Percentiles rank a stretch among this genome's conserved stretches.
phyloP scores from a whole-genome alignment of 495 filamentous ascomycete genomes.

The Daldinia concentrica region DNA sequence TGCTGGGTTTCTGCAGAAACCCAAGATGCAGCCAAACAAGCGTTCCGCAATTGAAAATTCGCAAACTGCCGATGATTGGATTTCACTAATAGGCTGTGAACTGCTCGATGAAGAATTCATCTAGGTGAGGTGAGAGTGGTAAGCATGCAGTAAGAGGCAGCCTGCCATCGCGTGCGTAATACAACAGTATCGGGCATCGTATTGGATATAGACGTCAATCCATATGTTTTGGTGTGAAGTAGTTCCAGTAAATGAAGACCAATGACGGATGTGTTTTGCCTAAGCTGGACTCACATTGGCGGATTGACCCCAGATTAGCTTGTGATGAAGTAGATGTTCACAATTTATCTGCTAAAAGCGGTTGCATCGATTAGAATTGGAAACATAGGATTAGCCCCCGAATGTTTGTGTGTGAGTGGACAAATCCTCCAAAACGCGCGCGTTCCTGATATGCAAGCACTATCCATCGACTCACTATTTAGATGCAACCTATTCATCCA shows the following conservation, averaged over 20 bases:
- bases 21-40: constrained; percentile 19
- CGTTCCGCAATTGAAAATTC: constrained; percentile 19
- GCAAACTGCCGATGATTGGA: constrained; percentile 31
- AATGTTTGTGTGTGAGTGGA: constrained; percentile 30
- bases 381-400: constrained; percentile 40
- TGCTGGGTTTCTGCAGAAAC: constrained; percentile 11
- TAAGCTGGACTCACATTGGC: constrained; percentile 42
- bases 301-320: constrained; percentile 41
- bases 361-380: constrained; percentile 42
- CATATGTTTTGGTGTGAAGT: constrained; percentile 18
- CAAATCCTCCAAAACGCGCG: constrained; percentile 41
- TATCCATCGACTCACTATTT: constrained; percentile 26
- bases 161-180: constrained; percentile 34
- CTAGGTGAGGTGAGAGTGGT: constrained; percentile 37
- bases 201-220: constrained; percentile 32
- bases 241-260: constrained; percentile 35
- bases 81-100: constrained; percentile 31
- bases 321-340: constrained; percentile 36
- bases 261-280: constrained; percentile 41
- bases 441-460: constrained; percentile 44
- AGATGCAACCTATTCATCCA: constrained; percentile 41
- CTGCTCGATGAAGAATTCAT: constrained; percentile 29
- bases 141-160: constrained; percentile 39
- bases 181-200: constrained; percentile 35
- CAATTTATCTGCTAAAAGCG: constrained; percentile 43